Percentiles rank a stretch among this genome's conserved stretches.
Conservation (phyloP, 1,284 basidiomycete species). For the Ceratobasidium sp. region DNA sequence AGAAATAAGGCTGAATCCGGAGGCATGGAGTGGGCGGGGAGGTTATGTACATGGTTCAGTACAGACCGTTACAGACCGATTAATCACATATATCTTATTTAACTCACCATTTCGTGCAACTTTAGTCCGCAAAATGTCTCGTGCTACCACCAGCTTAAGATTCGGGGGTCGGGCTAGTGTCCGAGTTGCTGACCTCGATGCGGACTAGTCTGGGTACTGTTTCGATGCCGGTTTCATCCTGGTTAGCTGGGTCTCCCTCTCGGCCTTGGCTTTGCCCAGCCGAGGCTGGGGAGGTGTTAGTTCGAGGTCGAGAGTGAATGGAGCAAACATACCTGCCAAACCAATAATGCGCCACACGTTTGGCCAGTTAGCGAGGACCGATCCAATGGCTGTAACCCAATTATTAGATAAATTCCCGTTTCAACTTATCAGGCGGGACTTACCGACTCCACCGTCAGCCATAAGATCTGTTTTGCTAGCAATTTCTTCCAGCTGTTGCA, state of each 20-base stretch:
- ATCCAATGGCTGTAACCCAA: conserved; percentile 45
- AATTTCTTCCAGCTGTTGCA: conserved; percentile 45
- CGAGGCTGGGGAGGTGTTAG: neutral
- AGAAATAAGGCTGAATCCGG: conserved; percentile 58
- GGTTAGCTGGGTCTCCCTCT: neutral
- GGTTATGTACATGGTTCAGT: conserved; percentile 3
- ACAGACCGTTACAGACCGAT: neutral
- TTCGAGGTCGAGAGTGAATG: neutral
- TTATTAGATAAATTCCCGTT: neutral
- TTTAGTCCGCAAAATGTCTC: neutral
- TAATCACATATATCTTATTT: neutral
- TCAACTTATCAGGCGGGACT: neutral
- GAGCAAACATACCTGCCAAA: conserved; percentile 42
- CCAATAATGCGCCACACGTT: conserved; percentile 48
- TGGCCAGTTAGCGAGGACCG: conserved; percentile 48
- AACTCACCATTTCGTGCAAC: neutral
- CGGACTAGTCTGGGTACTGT: conserved; percentile 38
- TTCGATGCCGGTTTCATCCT: conserved; percentile 40
- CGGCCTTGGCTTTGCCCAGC: conserved; percentile 34
- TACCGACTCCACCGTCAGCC: conserved; percentile 48
- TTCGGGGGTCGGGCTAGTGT: conserved; percentile 18
- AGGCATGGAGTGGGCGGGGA: conserved; percentile 51
- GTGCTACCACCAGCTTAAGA: conserved; percentile 5
- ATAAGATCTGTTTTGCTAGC: conserved; percentile 46
- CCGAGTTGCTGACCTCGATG: conserved; percentile 30